phyloP scores from a whole-genome alignment of 257 asterid species.

The Paraleonurus japonicus region DNA sequence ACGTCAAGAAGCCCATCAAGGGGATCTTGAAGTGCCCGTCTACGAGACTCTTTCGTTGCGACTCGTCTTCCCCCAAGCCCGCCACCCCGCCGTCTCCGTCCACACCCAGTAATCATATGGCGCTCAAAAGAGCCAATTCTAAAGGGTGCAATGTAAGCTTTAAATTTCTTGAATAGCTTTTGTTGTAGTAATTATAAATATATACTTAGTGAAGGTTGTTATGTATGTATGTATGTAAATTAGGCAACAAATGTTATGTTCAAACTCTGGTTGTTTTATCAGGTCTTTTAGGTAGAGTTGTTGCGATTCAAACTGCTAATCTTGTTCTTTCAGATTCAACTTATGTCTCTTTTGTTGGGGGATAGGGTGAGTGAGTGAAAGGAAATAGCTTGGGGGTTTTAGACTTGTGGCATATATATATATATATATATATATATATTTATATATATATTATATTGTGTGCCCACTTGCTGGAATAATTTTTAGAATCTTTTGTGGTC shows the following conservation, averaged over 20 bases:
- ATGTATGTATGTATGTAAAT: constrained; percentile 13
- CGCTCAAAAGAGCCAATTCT: constrained; percentile 65
- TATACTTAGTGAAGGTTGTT: neutral
- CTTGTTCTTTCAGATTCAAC: neutral
- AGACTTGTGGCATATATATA: neutral
- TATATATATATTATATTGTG: neutral
- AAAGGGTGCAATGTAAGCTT: constrained; percentile 75
- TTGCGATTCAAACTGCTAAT: constrained; percentile 15
- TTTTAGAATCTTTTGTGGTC: neutral
- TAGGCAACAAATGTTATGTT: constrained; percentile 19
- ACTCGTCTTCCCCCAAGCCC: constrained; percentile 13
- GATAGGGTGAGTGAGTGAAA: neutral
- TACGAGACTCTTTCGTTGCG: constrained; percentile 22
- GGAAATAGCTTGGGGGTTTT: constrained; percentile 9
- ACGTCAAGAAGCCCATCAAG: constrained; percentile 40
- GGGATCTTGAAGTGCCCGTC: constrained; percentile 70
- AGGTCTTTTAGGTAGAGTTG: constrained; percentile 26
- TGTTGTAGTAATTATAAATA: neutral
- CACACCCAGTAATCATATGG: constrained; percentile 2
- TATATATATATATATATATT: neutral
- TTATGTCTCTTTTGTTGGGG: constrained; percentile 13
- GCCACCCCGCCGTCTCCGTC: constrained; percentile 21
- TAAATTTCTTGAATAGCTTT: constrained; percentile 26
- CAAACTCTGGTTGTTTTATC: constrained; percentile 17
- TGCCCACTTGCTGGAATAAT: neutral